Evolutionary conservation across 768 basidiomycete genomes (phyloP).

Genomic region (Pleurotus eryngii): DNA sequence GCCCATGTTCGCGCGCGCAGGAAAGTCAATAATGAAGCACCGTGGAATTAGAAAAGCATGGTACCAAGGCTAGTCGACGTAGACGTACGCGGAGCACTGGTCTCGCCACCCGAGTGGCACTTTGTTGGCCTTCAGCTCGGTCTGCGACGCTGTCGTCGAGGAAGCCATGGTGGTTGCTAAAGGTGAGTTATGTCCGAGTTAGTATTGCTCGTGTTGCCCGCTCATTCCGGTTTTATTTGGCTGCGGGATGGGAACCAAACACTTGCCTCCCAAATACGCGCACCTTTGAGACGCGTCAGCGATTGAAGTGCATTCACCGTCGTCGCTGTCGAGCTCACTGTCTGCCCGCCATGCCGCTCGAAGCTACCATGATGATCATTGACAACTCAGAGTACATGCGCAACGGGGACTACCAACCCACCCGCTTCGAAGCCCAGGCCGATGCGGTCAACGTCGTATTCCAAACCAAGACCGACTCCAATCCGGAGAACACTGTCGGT

Average conservation of each 20-base stretch:
- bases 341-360: slow-evolving; percentile 75
- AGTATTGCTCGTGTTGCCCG: no score
- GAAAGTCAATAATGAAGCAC: background rate
- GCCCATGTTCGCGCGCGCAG: background rate
- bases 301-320: slow-evolving; percentile 7
- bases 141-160: slow-evolving; percentile 77
- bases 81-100: slow-evolving; percentile 83
- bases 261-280: background rate
- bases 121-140: slow-evolving; percentile 69
- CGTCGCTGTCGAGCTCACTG: slow-evolving; percentile 4
- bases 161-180: slow-evolving; percentile 51
- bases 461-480: slow-evolving; percentile 90
- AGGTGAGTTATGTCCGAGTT: background rate
- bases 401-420: slow-evolving; percentile 87
- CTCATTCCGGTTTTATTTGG: background rate
- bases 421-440: slow-evolving; percentile 85
- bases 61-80: background rate
- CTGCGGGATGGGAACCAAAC: background rate
- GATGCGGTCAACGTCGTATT: slow-evolving; percentile 91
- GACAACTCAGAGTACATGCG: slow-evolving; percentile 99
- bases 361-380: slow-evolving; percentile 96
- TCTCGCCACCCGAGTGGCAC: slow-evolving; percentile 87
- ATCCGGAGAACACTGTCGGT: slow-evolving; percentile 97
- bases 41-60: no score
- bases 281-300: slow-evolving; percentile 5